phyloP scores from a whole-genome alignment of 2,329 filamentous ascomycete genomes.

The Calonectria naviculata region DNA sequence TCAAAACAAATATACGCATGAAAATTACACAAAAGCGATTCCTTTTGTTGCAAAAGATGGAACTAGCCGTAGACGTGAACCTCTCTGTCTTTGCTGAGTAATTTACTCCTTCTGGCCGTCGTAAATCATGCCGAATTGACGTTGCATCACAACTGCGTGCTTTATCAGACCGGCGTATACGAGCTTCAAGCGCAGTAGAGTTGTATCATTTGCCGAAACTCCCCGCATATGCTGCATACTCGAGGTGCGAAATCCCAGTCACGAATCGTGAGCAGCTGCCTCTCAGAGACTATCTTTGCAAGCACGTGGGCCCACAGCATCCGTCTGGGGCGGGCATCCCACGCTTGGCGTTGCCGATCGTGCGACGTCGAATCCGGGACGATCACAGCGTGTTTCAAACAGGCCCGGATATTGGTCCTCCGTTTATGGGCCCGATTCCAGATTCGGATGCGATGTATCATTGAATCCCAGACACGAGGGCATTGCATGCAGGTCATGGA shows the following conservation, averaged over 20 bases:
- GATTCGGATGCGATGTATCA: background rate
- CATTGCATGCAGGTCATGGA: background rate
- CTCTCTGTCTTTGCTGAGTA: too few relatives aligned
- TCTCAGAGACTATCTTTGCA: background rate
- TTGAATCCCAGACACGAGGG: background rate
- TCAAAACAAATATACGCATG: too few relatives aligned
- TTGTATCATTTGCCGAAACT: background rate
- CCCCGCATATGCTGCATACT: background rate
- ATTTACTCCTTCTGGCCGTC: too few relatives aligned
- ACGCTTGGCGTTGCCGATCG: background rate
- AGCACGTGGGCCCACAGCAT: background rate
- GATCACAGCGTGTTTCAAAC: background rate
- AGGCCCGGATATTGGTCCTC: background rate
- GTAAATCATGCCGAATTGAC: background rate
- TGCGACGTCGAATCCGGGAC: background rate
- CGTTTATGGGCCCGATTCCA: background rate
- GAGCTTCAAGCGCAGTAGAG: background rate
- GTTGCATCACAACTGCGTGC: background rate
- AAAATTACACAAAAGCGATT: too few relatives aligned
- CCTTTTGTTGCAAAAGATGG: too few relatives aligned
- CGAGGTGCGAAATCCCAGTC: background rate
- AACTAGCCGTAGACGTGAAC: too few relatives aligned
- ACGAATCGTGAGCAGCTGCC: background rate
- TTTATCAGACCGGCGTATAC: background rate
- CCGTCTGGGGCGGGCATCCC: background rate